A percentile compares a stretch with the other conserved stretches of the same genome.
phyloP scores from a whole-genome alignment of 148 eudicot species.

The Silene uniflora region DNA sequence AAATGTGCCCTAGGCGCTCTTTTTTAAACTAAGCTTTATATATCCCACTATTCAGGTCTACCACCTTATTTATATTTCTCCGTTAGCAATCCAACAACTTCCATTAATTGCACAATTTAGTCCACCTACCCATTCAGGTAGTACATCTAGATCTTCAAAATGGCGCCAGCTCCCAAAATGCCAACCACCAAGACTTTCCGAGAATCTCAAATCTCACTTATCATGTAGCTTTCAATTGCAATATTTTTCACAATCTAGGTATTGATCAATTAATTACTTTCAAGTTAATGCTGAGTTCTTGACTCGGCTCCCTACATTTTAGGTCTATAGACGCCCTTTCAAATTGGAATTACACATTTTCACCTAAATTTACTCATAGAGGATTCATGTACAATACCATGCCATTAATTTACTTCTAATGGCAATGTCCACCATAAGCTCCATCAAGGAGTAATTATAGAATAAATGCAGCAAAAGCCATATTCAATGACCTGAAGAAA shows the following conservation, averaged over 20 bases:
- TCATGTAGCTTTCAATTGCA: too few species aligned
- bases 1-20: too few species aligned
- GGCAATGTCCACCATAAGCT: not conserved
- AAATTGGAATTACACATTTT: too few species aligned
- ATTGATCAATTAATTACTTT: too few species aligned
- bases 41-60: not conserved
- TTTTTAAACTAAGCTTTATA: too few species aligned
- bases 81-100: not conserved
- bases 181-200: not conserved
- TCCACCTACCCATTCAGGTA: not conserved
- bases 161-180: not conserved
- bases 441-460: not conserved
- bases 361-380: too few species aligned
- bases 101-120: not conserved
- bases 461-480: not conserved
- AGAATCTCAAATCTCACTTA: too few species aligned
- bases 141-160: not conserved
- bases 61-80: not conserved
- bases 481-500: not conserved
- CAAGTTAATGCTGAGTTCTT: too few species aligned
- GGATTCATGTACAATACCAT: not conserved
- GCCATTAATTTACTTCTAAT: not conserved
- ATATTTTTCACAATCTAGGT: too few species aligned
- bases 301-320: too few species aligned
- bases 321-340: too few species aligned